Percentiles rank a stretch among this genome's conserved stretches.
Evolutionary conservation across 164 flowering plant species (phyloP).

Genomic region (Vitis riparia): DNA sequence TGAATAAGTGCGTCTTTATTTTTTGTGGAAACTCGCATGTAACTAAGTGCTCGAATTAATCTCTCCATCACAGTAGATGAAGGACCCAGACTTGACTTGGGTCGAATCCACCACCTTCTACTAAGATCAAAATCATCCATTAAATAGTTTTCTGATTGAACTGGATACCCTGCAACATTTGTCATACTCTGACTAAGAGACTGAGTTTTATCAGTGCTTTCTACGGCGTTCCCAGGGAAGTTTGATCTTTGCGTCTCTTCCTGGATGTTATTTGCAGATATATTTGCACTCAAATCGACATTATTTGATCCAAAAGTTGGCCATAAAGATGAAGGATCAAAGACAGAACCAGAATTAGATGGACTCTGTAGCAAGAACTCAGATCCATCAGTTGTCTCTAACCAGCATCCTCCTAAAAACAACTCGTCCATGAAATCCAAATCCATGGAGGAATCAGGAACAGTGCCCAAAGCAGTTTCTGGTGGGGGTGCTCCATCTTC

Average conservation of each 20-base stretch:
- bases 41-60: slow-evolving; percentile 49
- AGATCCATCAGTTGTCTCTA: slow-evolving; percentile 58
- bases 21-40: slow-evolving; percentile 40
- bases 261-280: slow-evolving; percentile 21
- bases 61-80: slow-evolving; percentile 57
- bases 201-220: slow-evolving; percentile 12
- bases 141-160: slow-evolving; percentile 18
- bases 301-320: slow-evolving; percentile 32
- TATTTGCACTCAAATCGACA: slow-evolving; percentile 16
- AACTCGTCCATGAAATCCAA: slow-evolving; percentile 69
- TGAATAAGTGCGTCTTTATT: slow-evolving; percentile 69
- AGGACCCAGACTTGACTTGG: slow-evolving; percentile 28
- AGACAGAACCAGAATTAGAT: slow-evolving; percentile 35
- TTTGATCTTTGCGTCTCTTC: slow-evolving; percentile 29
- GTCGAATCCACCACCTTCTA: slow-evolving; percentile 63
- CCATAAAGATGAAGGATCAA: slow-evolving; percentile 39
- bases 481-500: slow-evolving; percentile 49
- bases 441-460: slow-evolving; percentile 48
- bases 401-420: slow-evolving; percentile 78
- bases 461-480: slow-evolving; percentile 27
- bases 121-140: slow-evolving; percentile 39
- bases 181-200: slow-evolving; percentile 9
- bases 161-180: slow-evolving; percentile 13
- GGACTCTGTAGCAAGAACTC: slow-evolving; percentile 47
- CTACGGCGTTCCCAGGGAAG: slow-evolving; percentile 10